Conservation (phyloP, 805 yeast species). For the Candida alai region DNA sequence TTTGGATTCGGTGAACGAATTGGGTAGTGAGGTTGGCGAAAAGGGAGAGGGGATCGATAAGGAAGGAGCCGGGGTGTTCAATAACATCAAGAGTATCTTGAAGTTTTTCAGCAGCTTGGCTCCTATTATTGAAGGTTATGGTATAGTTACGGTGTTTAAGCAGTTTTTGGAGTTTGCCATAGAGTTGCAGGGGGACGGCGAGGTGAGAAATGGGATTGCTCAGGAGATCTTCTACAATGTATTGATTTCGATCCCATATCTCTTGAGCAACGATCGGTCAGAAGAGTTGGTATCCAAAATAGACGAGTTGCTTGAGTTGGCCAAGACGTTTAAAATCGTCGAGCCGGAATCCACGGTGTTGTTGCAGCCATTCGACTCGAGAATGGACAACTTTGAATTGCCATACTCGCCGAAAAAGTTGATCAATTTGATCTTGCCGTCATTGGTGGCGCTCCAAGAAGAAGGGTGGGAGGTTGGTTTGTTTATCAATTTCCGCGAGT, state of each 20-base stretch:
- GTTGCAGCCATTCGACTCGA: constrained; percentile 38
- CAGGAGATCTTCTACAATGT: constrained; percentile 65
- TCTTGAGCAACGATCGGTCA: constrained; percentile 42
- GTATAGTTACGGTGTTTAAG: constrained; percentile 40
- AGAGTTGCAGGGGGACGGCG: constrained; percentile 43
- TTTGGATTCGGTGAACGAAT: constrained; percentile 31
- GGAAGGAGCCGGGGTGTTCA: constrained; percentile 57
- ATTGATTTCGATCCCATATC: constrained; percentile 62
- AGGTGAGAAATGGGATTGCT: constrained; percentile 52
- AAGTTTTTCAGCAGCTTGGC: constrained; percentile 67
- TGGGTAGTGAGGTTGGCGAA: constrained; percentile 27
- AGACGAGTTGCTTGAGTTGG: constrained; percentile 43
- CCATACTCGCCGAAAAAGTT: constrained; percentile 53
- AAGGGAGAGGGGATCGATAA: constrained; percentile 6
- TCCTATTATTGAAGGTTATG: constrained; percentile 53
- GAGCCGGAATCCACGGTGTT: constrained; percentile 9
- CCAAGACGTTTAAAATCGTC: constrained; percentile 37
- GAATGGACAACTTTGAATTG: constrained; percentile 24
- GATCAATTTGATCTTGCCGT: constrained; percentile 49
- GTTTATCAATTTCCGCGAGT: constrained; percentile 30
- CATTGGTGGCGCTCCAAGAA: constrained; percentile 33
- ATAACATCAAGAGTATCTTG: constrained; percentile 62
- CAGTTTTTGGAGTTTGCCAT: constrained; percentile 54
- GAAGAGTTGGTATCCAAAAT: constrained; percentile 22
- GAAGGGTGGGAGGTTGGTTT: constrained; percentile 39